phyloP scores from a whole-genome alignment of 2,329 filamentous ascomycete genomes.

The Nemania abortiva region DNA sequence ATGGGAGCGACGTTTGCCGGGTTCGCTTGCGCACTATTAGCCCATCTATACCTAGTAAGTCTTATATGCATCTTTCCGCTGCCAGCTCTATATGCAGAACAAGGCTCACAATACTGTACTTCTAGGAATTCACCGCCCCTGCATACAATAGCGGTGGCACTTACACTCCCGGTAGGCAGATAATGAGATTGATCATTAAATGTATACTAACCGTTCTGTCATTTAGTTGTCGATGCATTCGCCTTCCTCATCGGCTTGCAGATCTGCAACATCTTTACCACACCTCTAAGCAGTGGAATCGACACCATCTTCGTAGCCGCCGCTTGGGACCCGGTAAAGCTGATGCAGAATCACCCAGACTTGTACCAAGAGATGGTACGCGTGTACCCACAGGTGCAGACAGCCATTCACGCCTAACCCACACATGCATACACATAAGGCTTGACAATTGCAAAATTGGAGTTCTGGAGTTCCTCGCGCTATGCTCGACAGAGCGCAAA shows the following conservation, averaged over 20 bases:
- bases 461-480: neutral
- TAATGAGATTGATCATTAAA: neutral
- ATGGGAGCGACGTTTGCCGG: slow-evolving; percentile 78
- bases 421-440: neutral
- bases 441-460: neutral
- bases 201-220: slow-evolving; percentile 10
- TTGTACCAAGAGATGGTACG: slow-evolving; percentile 82
- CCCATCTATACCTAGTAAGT: slow-evolving; percentile 88
- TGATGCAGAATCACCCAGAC: slow-evolving; percentile 84
- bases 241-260: slow-evolving; percentile 91
- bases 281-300: slow-evolving; percentile 87
- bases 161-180: slow-evolving; percentile 47
- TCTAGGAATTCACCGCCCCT: slow-evolving; percentile 46
- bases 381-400: slow-evolving; percentile 86
- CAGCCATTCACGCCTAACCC: slow-evolving; percentile 75
- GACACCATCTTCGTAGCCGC: slow-evolving; percentile 90
- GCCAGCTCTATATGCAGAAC: neutral
- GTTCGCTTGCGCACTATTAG: slow-evolving; percentile 82
- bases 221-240: slow-evolving; percentile 48
- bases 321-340: slow-evolving; percentile 76
- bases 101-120: slow-evolving; percentile 18
- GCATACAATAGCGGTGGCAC: slow-evolving; percentile 45
- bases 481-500: neutral
- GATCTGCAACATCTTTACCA: slow-evolving; percentile 89
- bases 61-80: slow-evolving; percentile 72